These are phyloP conservation scores for Verticillium dahliae DNA, from an alignment of 2,329 filamentous ascomycete species.

Conservation along the genomic window DNA sequence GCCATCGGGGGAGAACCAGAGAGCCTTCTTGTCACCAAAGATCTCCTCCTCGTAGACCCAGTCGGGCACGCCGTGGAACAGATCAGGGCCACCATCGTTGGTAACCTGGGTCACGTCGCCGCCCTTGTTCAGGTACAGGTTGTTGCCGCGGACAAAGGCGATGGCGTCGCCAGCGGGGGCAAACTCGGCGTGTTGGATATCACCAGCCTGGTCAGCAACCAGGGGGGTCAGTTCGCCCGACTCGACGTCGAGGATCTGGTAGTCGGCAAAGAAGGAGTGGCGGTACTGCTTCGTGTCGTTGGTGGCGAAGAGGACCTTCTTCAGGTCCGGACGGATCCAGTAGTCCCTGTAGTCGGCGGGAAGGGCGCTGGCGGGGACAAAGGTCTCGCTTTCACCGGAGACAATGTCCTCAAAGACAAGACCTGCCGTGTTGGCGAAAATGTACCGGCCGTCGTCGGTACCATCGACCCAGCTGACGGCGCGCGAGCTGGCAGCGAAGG, in stretches of 20 bases:
- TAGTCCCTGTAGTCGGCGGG: constrained; percentile 50
- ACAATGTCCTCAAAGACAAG: constrained; percentile 57
- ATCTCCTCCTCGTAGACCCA: constrained; percentile 78
- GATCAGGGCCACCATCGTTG: constrained; percentile 50
- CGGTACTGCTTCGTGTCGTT: constrained; percentile 66
- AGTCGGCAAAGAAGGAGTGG: constrained; percentile 62
- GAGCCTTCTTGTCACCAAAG: constrained; percentile 70
- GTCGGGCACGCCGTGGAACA: constrained; percentile 59
- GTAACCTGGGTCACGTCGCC: constrained; percentile 52
- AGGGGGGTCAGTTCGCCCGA: constrained; percentile 48
- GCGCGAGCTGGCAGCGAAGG: constrained; percentile 37
- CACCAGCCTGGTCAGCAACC: constrained; percentile 51
- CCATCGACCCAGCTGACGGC: constrained; percentile 52
- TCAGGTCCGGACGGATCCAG: constrained; percentile 54
- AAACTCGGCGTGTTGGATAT: constrained; percentile 62
- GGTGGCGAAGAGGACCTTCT: constrained; percentile 53
- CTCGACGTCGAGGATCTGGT: constrained; percentile 56
- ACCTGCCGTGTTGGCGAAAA: constrained; percentile 41
- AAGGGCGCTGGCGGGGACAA: constrained; percentile 51
- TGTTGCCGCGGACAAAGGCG: constrained; percentile 61
- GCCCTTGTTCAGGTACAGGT: constrained; percentile 53
- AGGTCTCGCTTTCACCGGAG: constrained; percentile 47
- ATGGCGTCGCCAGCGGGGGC: constrained; percentile 51
- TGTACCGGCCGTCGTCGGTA: constrained; percentile 55
- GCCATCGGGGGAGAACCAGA: constrained; percentile 93